A percentile compares a stretch with the other conserved stretches of the same genome.
These are phyloP conservation scores for Candida boidinii DNA, from an alignment of 805 yeast species.

Conservation along the genomic window DNA sequence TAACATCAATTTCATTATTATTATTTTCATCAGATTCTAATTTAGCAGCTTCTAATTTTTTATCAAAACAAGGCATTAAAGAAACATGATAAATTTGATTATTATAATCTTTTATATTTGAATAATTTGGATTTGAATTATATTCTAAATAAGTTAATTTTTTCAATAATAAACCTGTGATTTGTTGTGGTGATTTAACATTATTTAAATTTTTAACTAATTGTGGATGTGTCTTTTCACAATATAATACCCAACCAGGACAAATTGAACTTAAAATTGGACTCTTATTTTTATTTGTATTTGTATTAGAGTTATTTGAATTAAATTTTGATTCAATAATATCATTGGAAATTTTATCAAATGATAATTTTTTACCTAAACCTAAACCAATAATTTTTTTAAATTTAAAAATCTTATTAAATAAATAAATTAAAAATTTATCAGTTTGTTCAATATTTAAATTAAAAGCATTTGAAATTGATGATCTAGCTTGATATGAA, in stretches of 20 bases:
- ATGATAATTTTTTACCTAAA: conserved; percentile 64
- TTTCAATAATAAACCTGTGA: conserved; percentile 76
- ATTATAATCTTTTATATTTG: too few relatives aligned
- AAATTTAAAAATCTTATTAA: conserved; percentile 57
- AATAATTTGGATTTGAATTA: conserved; percentile 12
- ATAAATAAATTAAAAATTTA: conserved; percentile 46
- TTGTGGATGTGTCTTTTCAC: conserved; percentile 91
- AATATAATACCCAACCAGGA: conserved; percentile 96
- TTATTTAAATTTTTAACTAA: conserved; percentile 61
- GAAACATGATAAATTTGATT: conserved; percentile 64
- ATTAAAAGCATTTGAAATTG: conserved; percentile 62
- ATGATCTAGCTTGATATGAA: conserved; percentile 80
- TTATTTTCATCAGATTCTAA: conserved; percentile 41
- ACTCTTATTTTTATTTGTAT: conserved; percentile 9
- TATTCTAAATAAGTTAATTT: conserved; percentile 31
- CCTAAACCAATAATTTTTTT: conserved; percentile 76
- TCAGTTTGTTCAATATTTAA: conserved; percentile 52
- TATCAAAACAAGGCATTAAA: conserved; percentile 96
- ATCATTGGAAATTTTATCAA: conserved; percentile 38
- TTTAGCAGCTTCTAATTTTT: conserved; percentile 89
- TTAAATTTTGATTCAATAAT: conserved; percentile 10
- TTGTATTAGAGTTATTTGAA: too few relatives aligned
- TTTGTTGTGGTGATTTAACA: conserved; percentile 88
- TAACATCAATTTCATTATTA: conserved; percentile 50
- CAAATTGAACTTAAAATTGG: conserved; percentile 71